Evolutionary conservation across 805 yeast species (phyloP).

Genomic region (Candida oleophila): DNA sequence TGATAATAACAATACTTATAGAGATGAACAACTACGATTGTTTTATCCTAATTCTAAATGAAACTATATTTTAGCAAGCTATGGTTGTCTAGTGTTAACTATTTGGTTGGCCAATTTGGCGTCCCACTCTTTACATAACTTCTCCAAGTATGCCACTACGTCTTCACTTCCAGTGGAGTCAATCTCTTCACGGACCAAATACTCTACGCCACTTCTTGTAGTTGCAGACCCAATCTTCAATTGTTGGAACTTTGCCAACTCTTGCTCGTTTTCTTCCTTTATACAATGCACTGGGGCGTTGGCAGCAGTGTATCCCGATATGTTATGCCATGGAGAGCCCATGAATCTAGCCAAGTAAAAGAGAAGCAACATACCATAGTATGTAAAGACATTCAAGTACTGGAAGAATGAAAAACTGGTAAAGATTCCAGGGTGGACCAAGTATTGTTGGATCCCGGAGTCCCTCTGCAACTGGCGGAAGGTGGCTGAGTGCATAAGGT

Average conservation of each 20-base stretch:
- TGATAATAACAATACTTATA: no score
- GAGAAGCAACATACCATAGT: slow-evolving; percentile 79
- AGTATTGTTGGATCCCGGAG: slow-evolving; percentile 64
- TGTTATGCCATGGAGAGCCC: slow-evolving; percentile 89
- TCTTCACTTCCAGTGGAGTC: slow-evolving; percentile 66
- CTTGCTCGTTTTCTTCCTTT: slow-evolving; percentile 27
- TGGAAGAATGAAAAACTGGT: slow-evolving; percentile 77
- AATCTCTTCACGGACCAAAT: slow-evolving; percentile 52
- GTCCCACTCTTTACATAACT: slow-evolving; percentile 68
- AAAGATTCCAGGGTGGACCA: slow-evolving; percentile 94
- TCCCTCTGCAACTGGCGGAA: slow-evolving; percentile 47
- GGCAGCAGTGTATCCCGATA: slow-evolving; percentile 86
- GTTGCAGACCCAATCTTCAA: slow-evolving; percentile 70
- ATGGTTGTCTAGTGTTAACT: slow-evolving; percentile 43
- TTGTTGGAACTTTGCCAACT: slow-evolving; percentile 47
- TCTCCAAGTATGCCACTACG: slow-evolving; percentile 62
- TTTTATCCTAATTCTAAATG: no score
- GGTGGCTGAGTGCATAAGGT: slow-evolving; percentile 75
- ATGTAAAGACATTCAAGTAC: slow-evolving; percentile 74
- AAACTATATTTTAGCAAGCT: slow-evolving; percentile 2
- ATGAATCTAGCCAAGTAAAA: slow-evolving; percentile 78
- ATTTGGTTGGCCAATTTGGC: slow-evolving; percentile 72
- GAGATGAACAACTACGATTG: no score
- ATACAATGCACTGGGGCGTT: slow-evolving; percentile 69
- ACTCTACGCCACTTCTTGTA: slow-evolving; percentile 62